phyloP scores from a whole-genome alignment of 768 basidiomycete genomes.

The Boletus subparvulus region DNA sequence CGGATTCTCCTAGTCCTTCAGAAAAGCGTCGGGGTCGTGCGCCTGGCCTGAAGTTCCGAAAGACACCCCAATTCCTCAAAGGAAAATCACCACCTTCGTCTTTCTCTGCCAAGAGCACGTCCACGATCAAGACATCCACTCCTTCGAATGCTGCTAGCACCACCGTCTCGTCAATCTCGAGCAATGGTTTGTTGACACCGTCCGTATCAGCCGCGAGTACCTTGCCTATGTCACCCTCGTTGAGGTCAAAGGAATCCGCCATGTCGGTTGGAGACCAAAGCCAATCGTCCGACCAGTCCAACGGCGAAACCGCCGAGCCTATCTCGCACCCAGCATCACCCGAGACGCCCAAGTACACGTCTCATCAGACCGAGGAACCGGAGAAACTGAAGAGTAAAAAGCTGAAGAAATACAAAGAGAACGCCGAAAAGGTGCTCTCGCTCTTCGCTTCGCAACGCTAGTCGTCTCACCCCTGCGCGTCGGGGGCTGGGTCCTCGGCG shows the following conservation, averaged over 20 bases:
- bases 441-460: conserved; percentile 75
- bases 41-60: conserved; percentile 68
- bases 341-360: conserved; percentile 31
- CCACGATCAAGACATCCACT: conserved; percentile 38
- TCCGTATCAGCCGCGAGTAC: conserved; percentile 56
- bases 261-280: conserved; percentile 70
- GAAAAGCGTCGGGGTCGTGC: conserved; percentile 66
- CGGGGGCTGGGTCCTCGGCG: conserved; percentile 28
- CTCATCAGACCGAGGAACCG: conserved; percentile 41
- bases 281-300: conserved; percentile 70
- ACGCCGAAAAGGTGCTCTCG: conserved; percentile 82
- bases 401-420: conserved; percentile 84
- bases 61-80: conserved; percentile 70
- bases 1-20: conserved; percentile 46
- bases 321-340: conserved; percentile 26
- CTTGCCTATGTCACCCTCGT: conserved; percentile 55
- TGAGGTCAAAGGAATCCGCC: conserved; percentile 80
- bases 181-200: conserved; percentile 57
- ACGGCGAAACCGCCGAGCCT: conserved; percentile 43
- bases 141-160: conserved; percentile 44
- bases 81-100: conserved; percentile 61
- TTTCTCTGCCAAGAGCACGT: conserved; percentile 33
- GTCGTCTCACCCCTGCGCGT: conserved; percentile 20
- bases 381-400: conserved; percentile 71
- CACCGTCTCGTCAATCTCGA: conserved; percentile 39